phyloP scores from a whole-genome alignment of 75 land plant species.

The Cupressus sempervirens region DNA sequence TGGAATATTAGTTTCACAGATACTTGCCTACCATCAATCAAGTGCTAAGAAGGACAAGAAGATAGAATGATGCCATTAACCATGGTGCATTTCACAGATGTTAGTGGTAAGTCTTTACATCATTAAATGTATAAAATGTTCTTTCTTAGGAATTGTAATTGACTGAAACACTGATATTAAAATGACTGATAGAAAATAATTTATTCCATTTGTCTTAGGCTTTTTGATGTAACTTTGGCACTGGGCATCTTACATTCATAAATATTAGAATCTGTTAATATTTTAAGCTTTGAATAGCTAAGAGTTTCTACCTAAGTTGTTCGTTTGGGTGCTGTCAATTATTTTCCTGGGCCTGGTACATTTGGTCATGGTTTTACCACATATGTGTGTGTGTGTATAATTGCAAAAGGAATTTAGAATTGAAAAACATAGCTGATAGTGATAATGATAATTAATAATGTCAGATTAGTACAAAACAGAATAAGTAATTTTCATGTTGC shows the following conservation, averaged over 20 bases:
- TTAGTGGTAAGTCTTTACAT: neutral
- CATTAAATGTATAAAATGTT: neutral
- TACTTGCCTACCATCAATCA: slow-evolving; percentile 40
- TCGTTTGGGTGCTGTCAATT: too few relatives aligned
- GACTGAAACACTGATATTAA: neutral
- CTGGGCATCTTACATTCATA: neutral
- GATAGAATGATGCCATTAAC: slow-evolving; percentile 7
- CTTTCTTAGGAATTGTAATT: neutral
- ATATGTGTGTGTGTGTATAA: too few relatives aligned
- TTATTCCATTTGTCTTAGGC: neutral
- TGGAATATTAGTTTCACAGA: slow-evolving; percentile 56
- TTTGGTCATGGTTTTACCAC: too few relatives aligned
- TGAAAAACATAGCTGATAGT: too few relatives aligned
- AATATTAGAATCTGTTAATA: neutral
- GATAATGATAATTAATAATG: too few relatives aligned
- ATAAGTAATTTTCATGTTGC: too few relatives aligned
- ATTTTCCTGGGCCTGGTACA: too few relatives aligned
- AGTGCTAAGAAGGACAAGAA: slow-evolving; percentile 33
- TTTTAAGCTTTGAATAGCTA: neutral
- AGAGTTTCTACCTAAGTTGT: neutral
- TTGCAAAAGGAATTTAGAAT: too few relatives aligned
- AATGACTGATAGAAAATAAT: neutral
- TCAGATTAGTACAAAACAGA: too few relatives aligned
- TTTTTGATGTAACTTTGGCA: neutral
- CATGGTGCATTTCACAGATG: neutral